Evolutionary conservation across 2,329 filamentous ascomycete genomes (phyloP).

Genomic region (Dactylellina leptospora): DNA sequence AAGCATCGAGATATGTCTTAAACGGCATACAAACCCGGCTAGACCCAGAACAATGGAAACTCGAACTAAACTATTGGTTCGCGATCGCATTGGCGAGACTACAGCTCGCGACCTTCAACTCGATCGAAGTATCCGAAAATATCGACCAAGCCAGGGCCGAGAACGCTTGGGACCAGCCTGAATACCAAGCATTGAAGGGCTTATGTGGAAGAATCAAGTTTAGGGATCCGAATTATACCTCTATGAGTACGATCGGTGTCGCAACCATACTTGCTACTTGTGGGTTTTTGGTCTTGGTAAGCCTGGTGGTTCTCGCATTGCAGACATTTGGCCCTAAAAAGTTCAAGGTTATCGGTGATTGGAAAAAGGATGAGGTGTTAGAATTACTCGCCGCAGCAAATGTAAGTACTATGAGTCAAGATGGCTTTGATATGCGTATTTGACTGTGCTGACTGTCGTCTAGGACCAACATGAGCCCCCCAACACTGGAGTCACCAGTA

Average conservation of each 20-base stretch:
- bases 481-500: no score
- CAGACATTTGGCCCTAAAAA: not conserved
- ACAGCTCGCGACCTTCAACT: slow-evolving; percentile 3
- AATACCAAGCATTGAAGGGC: no score
- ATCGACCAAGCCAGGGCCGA: not conserved
- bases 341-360: not conserved
- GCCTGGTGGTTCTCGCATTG: not conserved
- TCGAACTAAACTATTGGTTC: slow-evolving; percentile 4
- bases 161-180: not conserved
- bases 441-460: no score
- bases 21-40: not conserved
- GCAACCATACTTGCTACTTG: not conserved
- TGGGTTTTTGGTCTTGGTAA: not conserved
- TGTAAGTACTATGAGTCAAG: no score
- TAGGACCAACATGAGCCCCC: no score
- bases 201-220: slow-evolving; percentile 15
- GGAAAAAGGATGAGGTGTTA: slow-evolving; percentile 8
- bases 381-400: not conserved
- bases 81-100: slow-evolving; percentile 6
- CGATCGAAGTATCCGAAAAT: not conserved
- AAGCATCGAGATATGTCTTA: not conserved
- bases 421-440: no score
- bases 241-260: slow-evolving; percentile 5
- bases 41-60: slow-evolving; percentile 16
- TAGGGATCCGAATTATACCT: slow-evolving; percentile 17